These are phyloP conservation scores for Starmerella potacharoeniae DNA, from an alignment of 805 yeast species.

Conservation along the genomic window DNA sequence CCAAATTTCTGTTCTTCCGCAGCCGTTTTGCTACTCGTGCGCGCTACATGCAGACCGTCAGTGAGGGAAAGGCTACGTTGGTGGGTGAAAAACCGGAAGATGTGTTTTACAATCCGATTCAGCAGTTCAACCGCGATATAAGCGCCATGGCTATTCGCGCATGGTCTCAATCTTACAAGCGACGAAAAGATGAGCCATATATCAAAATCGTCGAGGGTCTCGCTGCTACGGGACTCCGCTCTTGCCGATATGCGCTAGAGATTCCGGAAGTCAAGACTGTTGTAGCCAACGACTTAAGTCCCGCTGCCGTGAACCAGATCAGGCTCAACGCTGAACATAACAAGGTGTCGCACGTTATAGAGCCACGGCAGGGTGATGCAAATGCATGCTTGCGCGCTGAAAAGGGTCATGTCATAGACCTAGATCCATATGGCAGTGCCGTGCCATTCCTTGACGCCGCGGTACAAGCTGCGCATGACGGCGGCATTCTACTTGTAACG, in stretches of 20 bases:
- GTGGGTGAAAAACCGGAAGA: conserved; percentile 68
- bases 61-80: conserved; percentile 77
- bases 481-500: conserved; percentile 78
- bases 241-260: conserved; percentile 87
- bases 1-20: background rate
- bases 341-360: conserved; percentile 44
- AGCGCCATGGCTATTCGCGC: conserved; percentile 78
- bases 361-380: conserved; percentile 80
- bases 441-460: conserved; percentile 93
- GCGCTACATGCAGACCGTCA: conserved; percentile 21
- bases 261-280: conserved; percentile 62
- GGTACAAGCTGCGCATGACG: conserved; percentile 67
- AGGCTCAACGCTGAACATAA: conserved; percentile 60
- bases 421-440: conserved; percentile 97
- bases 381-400: conserved; percentile 56
- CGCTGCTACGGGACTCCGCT: conserved; percentile 90
- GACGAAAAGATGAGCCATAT: conserved; percentile 32
- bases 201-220: conserved; percentile 76
- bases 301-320: conserved; percentile 77
- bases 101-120: conserved; percentile 93
- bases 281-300: conserved; percentile 80
- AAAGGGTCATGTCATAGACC: conserved; percentile 72
- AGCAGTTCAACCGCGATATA: conserved; percentile 89
- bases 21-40: background rate
- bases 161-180: conserved; percentile 54